These are phyloP conservation scores for Pyronema omphalodes DNA, from an alignment of 495 filamentous ascomycete species.

Conservation along the genomic window DNA sequence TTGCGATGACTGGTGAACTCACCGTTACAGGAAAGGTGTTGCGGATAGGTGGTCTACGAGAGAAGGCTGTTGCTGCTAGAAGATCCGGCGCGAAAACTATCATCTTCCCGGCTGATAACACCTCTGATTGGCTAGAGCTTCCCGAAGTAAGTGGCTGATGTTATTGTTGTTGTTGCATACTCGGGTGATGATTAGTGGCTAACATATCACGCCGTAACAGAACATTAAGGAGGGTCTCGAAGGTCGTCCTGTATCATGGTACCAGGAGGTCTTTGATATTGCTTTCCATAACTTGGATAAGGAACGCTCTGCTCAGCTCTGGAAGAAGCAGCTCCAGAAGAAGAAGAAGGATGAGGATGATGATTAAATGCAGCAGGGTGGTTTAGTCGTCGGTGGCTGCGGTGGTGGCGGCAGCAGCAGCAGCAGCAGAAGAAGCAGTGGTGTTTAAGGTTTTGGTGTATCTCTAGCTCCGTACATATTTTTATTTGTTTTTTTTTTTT, in stretches of 20 bases:
- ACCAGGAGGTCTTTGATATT: slow-evolving; percentile 77
- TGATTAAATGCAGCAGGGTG: background rate
- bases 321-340: slow-evolving; percentile 53
- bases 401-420: too few relatives aligned
- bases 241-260: slow-evolving; percentile 80
- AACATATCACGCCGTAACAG: slow-evolving; percentile 34
- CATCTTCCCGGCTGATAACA: slow-evolving; percentile 88
- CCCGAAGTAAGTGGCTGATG: slow-evolving; percentile 56
- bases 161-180: slow-evolving; percentile 1
- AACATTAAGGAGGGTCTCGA: slow-evolving; percentile 94
- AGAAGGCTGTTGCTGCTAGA: slow-evolving; percentile 97
- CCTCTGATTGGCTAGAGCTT: slow-evolving; percentile 91
- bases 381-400: too few relatives aligned
- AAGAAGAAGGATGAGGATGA: slow-evolving; percentile 26
- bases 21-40: slow-evolving; percentile 96
- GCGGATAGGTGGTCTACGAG: slow-evolving; percentile 82
- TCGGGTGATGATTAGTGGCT: slow-evolving; percentile 7
- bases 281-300: slow-evolving; percentile 72
- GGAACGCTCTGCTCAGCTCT: slow-evolving; percentile 48
- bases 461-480: too few relatives aligned
- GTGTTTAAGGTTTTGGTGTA: too few relatives aligned
- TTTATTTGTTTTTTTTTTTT: too few relatives aligned
- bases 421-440: too few relatives aligned
- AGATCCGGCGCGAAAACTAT: slow-evolving; percentile 87
- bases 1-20: slow-evolving; percentile 97